phyloP scores from a whole-genome alignment of 1,284 basidiomycete species.

The Meira nashicola region DNA sequence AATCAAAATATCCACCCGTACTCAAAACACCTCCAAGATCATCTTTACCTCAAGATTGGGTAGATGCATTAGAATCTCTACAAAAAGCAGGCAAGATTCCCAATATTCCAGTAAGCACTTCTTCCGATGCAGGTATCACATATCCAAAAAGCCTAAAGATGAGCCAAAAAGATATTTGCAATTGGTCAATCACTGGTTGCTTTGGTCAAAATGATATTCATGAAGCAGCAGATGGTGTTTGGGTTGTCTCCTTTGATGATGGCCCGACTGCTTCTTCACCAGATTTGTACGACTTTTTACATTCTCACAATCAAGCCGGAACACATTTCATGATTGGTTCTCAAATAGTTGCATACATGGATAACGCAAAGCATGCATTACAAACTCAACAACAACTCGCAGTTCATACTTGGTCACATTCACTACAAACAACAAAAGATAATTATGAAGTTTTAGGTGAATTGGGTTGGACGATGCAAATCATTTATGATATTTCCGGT shows the following conservation, averaged over 20 bases:
- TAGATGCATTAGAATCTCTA: conserved; percentile 25
- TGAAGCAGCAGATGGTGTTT: conserved; percentile 57
- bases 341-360: conserved; percentile 12
- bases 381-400: conserved; percentile 33
- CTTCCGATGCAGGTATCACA: conserved; percentile 16
- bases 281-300: conserved; percentile 20
- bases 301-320: conserved; percentile 35
- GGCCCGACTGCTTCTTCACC: conserved; percentile 13
- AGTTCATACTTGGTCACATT: conserved; percentile 57
- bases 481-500: conserved; percentile 22
- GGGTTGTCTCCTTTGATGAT: conserved; percentile 50
- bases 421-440: conserved; percentile 65
- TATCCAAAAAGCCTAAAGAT: conserved; percentile 27
- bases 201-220: conserved; percentile 62
- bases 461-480: conserved; percentile 23
- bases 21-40: conserved; percentile 6
- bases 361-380: conserved; percentile 8
- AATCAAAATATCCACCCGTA: conserved; percentile 3
- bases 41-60: conserved; percentile 25
- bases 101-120: conserved; percentile 20
- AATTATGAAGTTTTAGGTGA: conserved; percentile 54
- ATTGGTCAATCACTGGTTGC: conserved; percentile 57
- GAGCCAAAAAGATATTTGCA: conserved; percentile 22
- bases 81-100: conserved; percentile 35
- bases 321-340: conserved; percentile 25